phyloP scores from a whole-genome alignment of 1,284 basidiomycete genomes.

The Ustanciosporium gigantosporum region DNA sequence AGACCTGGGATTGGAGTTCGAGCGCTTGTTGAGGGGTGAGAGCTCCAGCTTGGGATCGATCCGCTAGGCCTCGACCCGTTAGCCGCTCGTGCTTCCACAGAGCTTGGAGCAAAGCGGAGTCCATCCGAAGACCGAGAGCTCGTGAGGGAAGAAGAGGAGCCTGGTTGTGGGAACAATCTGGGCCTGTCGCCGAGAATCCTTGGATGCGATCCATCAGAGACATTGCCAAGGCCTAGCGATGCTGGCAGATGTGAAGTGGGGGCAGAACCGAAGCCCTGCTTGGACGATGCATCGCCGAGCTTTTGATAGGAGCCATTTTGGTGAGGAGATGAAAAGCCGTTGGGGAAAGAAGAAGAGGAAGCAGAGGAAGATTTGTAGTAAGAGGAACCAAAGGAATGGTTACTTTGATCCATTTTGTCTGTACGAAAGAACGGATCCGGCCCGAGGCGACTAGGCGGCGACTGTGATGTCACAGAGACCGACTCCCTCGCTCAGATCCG shows the following conservation, averaged over 20 bases:
- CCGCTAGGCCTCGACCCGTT: background rate
- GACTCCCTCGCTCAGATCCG: too few relatives aligned
- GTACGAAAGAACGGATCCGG: too few relatives aligned
- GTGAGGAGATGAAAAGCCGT: too few relatives aligned
- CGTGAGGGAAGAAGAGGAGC: conserved; percentile 4
- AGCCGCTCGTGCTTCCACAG: background rate
- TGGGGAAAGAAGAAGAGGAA: too few relatives aligned
- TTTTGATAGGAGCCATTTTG: background rate
- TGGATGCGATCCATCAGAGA: background rate
- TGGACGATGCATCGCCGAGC: too few relatives aligned
- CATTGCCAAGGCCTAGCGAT: conserved; percentile 20
- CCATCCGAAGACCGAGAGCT: conserved; percentile 8
- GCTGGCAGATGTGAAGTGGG: conserved; percentile 18
- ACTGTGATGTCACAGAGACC: too few relatives aligned
- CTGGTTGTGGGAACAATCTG: conserved; percentile 5
- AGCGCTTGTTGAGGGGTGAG: background rate
- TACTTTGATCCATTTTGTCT: too few relatives aligned
- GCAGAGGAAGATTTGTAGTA: too few relatives aligned
- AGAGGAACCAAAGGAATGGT: too few relatives aligned
- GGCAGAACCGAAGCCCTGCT: too few relatives aligned
- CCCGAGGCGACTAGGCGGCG: too few relatives aligned
- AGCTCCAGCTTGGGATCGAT: background rate
- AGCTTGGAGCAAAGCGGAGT: conserved; percentile 4
- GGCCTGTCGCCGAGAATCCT: conserved; percentile 21
- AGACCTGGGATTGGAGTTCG: conserved; percentile 3